Base-by-base conservation (phyloP, 2,329 filamentous ascomycete genomes). In the Trichophaea hybrida region DNA sequence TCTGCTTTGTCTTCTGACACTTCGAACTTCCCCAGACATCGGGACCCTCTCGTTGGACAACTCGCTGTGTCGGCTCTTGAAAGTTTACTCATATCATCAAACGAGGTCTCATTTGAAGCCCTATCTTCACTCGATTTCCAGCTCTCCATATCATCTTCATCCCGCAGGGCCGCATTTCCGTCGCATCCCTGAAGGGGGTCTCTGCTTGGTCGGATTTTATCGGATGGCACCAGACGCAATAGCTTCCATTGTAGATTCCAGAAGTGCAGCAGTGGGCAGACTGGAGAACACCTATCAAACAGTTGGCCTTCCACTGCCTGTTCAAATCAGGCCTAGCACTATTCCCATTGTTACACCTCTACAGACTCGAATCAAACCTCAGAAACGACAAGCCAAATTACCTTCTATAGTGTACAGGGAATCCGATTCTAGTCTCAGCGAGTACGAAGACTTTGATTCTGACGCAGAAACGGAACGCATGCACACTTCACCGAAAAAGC, bases 401-500 rank as follows among this genome's bases (percentile, higher is more conserved):
- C 31, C 12, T 24, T n/a, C 32, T 24, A 24, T 3, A 3, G 3
- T 10, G 4, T 70, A 64, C 55, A 71, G 62, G 53, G 63, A 61
- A 49, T 65, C 63, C 57, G 61, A 72, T 35, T 68, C 69, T 8
- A 67, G 66, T 57, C 64, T 69, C 49, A 69, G 66, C 53, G 70
- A 71, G 53, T 58, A 65, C 35, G 80, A 82, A 17, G 69, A 70
- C 44, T 33, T 61, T 17, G 80, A 83, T 66, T 83, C 80, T 4
- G 80, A 83, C 61, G 79, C 83, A 57, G 81, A 83, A 65, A 81
- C 79, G 67, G 80, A 83, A 59, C 84, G 93, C 61, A 78, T 98
- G 61, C 93, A 93, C 70, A 83, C 86, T 69, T 94, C 88, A n/a
- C 89, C 90, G 15, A 81, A 82, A 64, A 86, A 77, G 69, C 74